Conservation (phyloP, 179 eudicot species). For the Spergularia azorica region DNA sequence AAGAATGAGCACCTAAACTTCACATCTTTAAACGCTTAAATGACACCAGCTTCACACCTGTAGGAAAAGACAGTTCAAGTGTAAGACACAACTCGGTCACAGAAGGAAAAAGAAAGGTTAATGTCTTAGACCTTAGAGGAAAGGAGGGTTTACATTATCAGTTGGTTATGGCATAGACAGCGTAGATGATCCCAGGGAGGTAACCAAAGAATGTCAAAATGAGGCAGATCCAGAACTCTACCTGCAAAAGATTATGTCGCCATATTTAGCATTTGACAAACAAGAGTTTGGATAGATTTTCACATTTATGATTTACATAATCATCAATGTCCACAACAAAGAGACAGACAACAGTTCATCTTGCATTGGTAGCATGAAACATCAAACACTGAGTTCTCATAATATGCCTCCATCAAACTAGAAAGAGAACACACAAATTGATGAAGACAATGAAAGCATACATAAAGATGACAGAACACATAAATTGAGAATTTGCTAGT, state of each 20-base stretch:
- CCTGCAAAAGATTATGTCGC: slow-evolving; percentile 16
- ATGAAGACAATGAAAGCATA: no score
- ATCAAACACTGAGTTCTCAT: no score
- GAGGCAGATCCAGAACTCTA: slow-evolving; percentile 38
- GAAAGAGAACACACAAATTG: no score
- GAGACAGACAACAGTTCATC: no score
- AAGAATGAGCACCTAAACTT: no score
- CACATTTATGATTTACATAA: background rate
- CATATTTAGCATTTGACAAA: background rate
- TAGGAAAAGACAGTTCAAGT: background rate
- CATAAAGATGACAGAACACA: no score
- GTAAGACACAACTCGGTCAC: background rate
- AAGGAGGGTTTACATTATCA: slow-evolving; percentile 17
- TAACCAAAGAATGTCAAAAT: slow-evolving; percentile 32
- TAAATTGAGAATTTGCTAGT: no score
- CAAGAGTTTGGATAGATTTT: background rate
- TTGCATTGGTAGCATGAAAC: no score
- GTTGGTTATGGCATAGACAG: slow-evolving; percentile 33
- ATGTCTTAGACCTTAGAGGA: background rate
- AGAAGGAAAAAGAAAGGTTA: background rate
- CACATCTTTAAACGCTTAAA: no score
- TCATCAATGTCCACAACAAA: no score
- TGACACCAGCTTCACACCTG: no score
- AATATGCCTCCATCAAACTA: no score
- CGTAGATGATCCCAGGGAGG: slow-evolving; percentile 39